Base-by-base conservation (phyloP, 176 grass and related monocot species). In the Eragrostis nindensis region DNA sequence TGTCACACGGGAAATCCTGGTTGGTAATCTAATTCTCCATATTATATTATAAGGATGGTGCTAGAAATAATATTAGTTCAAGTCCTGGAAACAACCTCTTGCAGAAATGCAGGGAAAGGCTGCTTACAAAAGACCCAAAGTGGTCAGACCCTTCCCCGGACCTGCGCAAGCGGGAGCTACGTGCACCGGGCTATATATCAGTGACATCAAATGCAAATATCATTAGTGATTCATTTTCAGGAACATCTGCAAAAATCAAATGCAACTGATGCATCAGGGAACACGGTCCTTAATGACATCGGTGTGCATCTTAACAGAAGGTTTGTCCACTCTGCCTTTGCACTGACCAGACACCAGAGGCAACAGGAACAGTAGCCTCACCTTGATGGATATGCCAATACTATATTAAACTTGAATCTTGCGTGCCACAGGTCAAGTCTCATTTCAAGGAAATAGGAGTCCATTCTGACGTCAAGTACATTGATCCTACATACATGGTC, bases 401-500 rank as follows among this genome's bases (percentile, higher is more conserved):
- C 48, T 29, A 17, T 49, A 49, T 62, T 71, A 81, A 32, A 81
- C 27, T 82, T 77, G 8, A 79, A 24, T 53, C 32, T 46, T 62
- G 46, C 43, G 70, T 87, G 27, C 53, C 44, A n/a, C n/a, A 99
- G 96, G 93, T 99, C 57, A 99, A 99, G 77, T 87, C 72, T 26
- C 89, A 90, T 91, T 99, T 99, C 76, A 99, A 89, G 80, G 82
- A 74, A 80, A 88, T 89, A 85, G 82, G 85, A 19, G 44, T 93
- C n/a, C 86, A 84, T 36, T 91, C 96, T 67, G 96, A 99, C 85
- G 49, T 93, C 62, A 95, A 99, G 67, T 99, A 95, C 76, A 99
- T 99, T 13, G 96, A 99, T 83, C 96, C 96, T 17, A 99, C 92
- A 6, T 99, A 95, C 55, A 99, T 95, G 92, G 85, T 99, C n/a